Evolutionary conservation across 345 rosid genomes (phyloP).

Genomic region (Eucalyptus marginata): DNA sequence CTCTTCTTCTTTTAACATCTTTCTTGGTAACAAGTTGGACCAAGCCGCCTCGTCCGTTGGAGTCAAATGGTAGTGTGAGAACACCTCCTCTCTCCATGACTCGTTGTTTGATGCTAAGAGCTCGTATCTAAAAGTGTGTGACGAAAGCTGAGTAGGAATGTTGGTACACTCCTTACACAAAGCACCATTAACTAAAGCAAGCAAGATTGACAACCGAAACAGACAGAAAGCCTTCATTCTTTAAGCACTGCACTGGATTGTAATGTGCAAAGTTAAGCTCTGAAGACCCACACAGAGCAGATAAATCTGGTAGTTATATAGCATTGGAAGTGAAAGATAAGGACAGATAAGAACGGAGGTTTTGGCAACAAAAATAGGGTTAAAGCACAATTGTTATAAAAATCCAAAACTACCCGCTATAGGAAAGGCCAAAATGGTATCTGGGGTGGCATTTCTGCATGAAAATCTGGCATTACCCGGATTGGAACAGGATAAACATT

Average conservation of each 20-base stretch:
- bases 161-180: constrained; percentile 82
- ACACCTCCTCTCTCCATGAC: constrained; percentile 52
- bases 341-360: background rate
- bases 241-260: background rate
- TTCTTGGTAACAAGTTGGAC: constrained; percentile 68
- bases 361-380: background rate
- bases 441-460: background rate
- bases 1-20: constrained; percentile 50
- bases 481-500: too few species aligned
- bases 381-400: background rate
- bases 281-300: background rate
- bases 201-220: constrained; percentile 1
- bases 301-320: background rate
- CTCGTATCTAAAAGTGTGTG: constrained; percentile 62
- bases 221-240: constrained; percentile 11
- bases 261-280: background rate
- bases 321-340: background rate
- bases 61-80: constrained; percentile 68
- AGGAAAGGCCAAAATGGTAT: background rate
- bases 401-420: background rate
- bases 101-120: constrained; percentile 57
- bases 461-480: background rate
- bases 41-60: constrained; percentile 83
- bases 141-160: constrained; percentile 48
- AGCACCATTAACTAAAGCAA: constrained; percentile 2